Conservation (phyloP, 257 asterid species). For the Knoxia roxburghii region DNA sequence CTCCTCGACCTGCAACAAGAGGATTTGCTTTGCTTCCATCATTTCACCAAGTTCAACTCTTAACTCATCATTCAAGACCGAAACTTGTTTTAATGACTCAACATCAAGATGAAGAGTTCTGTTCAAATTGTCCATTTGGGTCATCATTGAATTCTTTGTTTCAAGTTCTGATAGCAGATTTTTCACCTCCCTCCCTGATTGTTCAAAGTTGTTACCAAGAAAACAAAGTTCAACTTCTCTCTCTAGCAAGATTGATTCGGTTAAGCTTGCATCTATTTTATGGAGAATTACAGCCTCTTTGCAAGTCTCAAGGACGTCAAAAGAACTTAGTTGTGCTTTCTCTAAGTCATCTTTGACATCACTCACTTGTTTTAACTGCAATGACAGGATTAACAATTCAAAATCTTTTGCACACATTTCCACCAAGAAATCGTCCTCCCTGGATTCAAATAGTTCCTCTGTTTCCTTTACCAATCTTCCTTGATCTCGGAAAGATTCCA, state of each 20-base stretch:
- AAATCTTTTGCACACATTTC: slow-evolving; percentile 55
- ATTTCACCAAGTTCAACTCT: slow-evolving; percentile 26
- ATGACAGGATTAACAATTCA: slow-evolving; percentile 45
- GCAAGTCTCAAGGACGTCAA: slow-evolving; percentile 45
- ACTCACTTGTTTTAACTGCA: slow-evolving; percentile 49
- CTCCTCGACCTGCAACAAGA: slow-evolving; percentile 32
- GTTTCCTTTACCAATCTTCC: slow-evolving; percentile 55
- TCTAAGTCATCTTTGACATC: slow-evolving; percentile 37
- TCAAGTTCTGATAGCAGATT: slow-evolving; percentile 27
- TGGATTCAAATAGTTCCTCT: slow-evolving; percentile 39
- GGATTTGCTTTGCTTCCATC: slow-evolving; percentile 27
- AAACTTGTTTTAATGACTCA: slow-evolving; percentile 30
- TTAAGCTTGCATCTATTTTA: slow-evolving; percentile 49
- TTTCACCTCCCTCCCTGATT: slow-evolving; percentile 24
- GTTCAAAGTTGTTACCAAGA: slow-evolving; percentile 21
- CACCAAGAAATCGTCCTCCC: slow-evolving; percentile 50
- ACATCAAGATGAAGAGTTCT: slow-evolving; percentile 31
- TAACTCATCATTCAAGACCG: slow-evolving; percentile 21
- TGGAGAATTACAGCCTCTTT: slow-evolving; percentile 44
- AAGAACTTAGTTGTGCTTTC: slow-evolving; percentile 22
- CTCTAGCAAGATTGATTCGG: slow-evolving; percentile 50
- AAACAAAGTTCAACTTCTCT: slow-evolving; percentile 34
- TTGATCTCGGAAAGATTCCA: slow-evolving; percentile 54
- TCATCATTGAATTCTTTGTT: slow-evolving; percentile 20
- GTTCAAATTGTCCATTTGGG: slow-evolving; percentile 22